Base-by-base conservation (phyloP, 2,329 filamentous ascomycete species). In the Phaeosphaeria sp. region DNA sequence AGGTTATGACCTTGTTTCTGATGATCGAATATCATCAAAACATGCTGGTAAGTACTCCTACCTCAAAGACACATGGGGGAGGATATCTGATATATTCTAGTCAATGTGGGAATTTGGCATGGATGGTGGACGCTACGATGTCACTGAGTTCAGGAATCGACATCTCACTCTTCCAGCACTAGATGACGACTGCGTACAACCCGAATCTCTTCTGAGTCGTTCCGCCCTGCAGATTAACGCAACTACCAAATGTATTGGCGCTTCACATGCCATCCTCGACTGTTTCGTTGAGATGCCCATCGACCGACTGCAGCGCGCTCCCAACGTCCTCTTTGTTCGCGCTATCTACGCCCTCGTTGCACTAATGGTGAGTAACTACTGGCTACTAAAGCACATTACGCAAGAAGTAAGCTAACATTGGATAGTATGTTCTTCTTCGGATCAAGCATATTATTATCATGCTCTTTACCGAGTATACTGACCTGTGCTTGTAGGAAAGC, bases 61-160 rank as follows among this genome's bases (percentile, higher is more conserved):
- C n/a, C n/a, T n/a, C n/a, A n/a, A n/a, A n/a, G n/a, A n/a, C n/a
- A n/a, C n/a, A n/a, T n/a, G n/a, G n/a, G n/a, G n/a, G n/a, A n/a
- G n/a, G n/a, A n/a, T n/a, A n/a, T n/a, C n/a, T n/a, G n/a, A n/a
- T n/a, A n/a, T n/a, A n/a, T n/a, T n/a, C n/a, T n/a, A n/a, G 20
- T 69, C 69, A 0, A 27, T 27, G 25, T 27, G 25, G 68, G 74
- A 77, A 43, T 76, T 77, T 40, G 74, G 68, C 1, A 76, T 77
- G 74, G 74, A 77, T 20, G 73, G 74, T 9, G 74, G 74, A 18
- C 68, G 67, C 24, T 75, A 75, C 52, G 71, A 76, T 36, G 73
- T 73, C 6, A 74, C 73, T 13, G 71, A 75, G 11, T 77, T 74
- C 47, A 55, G 67, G 8, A 76, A 76, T 50, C 67, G 72, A 24